phyloP scores from a whole-genome alignment of 2,329 filamentous ascomycete genomes.

The Penicillium janthinellum region DNA sequence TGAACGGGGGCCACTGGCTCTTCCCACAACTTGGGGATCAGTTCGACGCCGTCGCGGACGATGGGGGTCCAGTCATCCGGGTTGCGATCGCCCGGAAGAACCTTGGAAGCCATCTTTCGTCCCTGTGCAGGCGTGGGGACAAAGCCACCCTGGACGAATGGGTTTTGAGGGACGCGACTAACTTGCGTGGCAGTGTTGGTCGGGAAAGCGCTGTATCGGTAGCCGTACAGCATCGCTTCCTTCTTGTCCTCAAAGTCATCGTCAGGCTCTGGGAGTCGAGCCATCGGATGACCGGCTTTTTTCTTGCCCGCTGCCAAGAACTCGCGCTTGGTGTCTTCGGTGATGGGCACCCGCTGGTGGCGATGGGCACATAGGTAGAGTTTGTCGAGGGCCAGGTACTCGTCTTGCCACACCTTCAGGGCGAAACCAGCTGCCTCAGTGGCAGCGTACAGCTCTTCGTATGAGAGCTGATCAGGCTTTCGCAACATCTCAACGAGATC shows the following conservation, averaged over 20 bases:
- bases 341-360: slow-evolving; percentile 40
- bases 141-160: slow-evolving; percentile 56
- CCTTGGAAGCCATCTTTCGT: slow-evolving; percentile 43
- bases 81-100: slow-evolving; percentile 41
- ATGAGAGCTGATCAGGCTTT: slow-evolving; percentile 46
- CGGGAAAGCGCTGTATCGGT: slow-evolving; percentile 56
- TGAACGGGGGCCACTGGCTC: slow-evolving; percentile 31
- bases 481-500: slow-evolving; percentile 40
- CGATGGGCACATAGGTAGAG: slow-evolving; percentile 52
- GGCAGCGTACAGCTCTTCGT: slow-evolving; percentile 57
- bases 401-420: slow-evolving; percentile 60
- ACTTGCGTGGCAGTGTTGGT: slow-evolving; percentile 41
- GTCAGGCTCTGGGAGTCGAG: slow-evolving; percentile 19
- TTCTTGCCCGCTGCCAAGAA: slow-evolving; percentile 23
- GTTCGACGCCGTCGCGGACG: slow-evolving; percentile 40
- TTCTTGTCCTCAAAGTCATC: slow-evolving; percentile 60
- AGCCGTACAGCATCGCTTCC: slow-evolving; percentile 63
- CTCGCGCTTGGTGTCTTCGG: slow-evolving; percentile 41
- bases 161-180: slow-evolving; percentile 50
- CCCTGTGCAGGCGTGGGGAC: slow-evolving; percentile 46
- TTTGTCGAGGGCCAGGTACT: slow-evolving; percentile 55
- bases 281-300: slow-evolving; percentile 21
- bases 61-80: slow-evolving; percentile 46
- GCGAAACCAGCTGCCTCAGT: slow-evolving; percentile 57
- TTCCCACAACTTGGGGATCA: slow-evolving; percentile 40